phyloP scores from a whole-genome alignment of 1,284 basidiomycete genomes.

The Leccinum glutinopallens region DNA sequence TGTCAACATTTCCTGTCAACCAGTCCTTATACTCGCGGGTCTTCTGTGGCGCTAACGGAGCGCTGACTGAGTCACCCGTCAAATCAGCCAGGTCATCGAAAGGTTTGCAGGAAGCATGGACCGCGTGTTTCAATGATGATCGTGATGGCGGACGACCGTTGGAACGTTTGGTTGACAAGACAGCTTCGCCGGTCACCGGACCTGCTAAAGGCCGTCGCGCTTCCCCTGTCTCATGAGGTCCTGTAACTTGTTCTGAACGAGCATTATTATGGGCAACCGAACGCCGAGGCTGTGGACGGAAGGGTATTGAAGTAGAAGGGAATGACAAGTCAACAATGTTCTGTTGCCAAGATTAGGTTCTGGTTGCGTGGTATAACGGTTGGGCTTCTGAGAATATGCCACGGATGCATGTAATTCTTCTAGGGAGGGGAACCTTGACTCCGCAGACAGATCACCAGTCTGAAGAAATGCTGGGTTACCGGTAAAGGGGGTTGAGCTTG shows the following conservation, averaged over 20 bases:
- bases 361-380: slow-evolving; percentile 22
- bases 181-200: slow-evolving; percentile 19
- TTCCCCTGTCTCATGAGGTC: slow-evolving; percentile 49
- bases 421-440: slow-evolving; percentile 74
- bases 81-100: slow-evolving; percentile 28
- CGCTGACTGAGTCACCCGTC: slow-evolving; percentile 13
- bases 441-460: slow-evolving; percentile 50
- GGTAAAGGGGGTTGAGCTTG: slow-evolving; percentile 28
- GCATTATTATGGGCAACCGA: slow-evolving; percentile 22
- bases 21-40: slow-evolving; percentile 54
- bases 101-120: slow-evolving; percentile 22
- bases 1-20: slow-evolving; percentile 67
- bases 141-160: slow-evolving; percentile 30
- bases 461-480: slow-evolving; percentile 23
- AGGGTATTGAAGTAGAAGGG: slow-evolving; percentile 23
- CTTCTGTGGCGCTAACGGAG: slow-evolving; percentile 19
- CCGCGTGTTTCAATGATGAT: slow-evolving; percentile 27
- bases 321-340: slow-evolving; percentile 29
- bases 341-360: slow-evolving; percentile 19
- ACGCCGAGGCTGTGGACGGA: slow-evolving; percentile 23
- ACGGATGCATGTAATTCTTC: slow-evolving; percentile 77
- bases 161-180: slow-evolving; percentile 26
- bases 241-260: slow-evolving; percentile 58
- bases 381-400: slow-evolving; percentile 26
- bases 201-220: slow-evolving; percentile 14